Conservation (phyloP, 768 basidiomycete genomes). For the Termitomyces eurrhizus region DNA sequence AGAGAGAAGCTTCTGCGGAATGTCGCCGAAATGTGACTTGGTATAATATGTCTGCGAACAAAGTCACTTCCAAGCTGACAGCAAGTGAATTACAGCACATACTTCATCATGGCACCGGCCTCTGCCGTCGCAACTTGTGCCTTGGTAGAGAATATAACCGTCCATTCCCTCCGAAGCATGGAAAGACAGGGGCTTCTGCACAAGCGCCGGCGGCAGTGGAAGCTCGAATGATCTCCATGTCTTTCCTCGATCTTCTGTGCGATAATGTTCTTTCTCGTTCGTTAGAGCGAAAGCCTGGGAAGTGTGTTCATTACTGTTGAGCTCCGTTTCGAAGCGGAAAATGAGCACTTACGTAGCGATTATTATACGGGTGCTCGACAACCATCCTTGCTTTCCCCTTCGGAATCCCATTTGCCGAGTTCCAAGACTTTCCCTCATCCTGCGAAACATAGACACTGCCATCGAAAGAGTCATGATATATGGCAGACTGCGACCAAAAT, state of each 20-base stretch:
- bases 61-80: constrained; percentile 5
- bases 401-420: constrained; percentile 46
- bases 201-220: constrained; percentile 52
- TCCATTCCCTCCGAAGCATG: constrained; percentile 75
- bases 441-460: constrained; percentile 74
- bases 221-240: constrained; percentile 83
- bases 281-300: constrained; percentile 85
- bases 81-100: constrained; percentile 18
- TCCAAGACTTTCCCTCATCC: constrained; percentile 81
- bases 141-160: constrained; percentile 78
- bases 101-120: constrained; percentile 82
- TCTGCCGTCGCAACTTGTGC: constrained; percentile 52
- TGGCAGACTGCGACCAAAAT: constrained; percentile 37
- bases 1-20: constrained; percentile 52
- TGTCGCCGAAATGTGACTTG: constrained; percentile 70
- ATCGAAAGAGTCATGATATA: constrained; percentile 74
- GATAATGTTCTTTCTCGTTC: constrained; percentile 71
- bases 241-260: constrained; percentile 83
- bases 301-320: background rate
- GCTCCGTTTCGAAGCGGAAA: background rate
- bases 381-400: constrained; percentile 63
- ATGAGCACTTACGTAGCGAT: constrained; percentile 52
- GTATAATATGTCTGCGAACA: constrained; percentile 80
- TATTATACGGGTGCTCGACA: constrained; percentile 85
- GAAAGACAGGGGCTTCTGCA: constrained; percentile 74